These are phyloP conservation scores for Thozetella sp. DNA, from an alignment of 495 filamentous ascomycete species.

Conservation along the genomic window DNA sequence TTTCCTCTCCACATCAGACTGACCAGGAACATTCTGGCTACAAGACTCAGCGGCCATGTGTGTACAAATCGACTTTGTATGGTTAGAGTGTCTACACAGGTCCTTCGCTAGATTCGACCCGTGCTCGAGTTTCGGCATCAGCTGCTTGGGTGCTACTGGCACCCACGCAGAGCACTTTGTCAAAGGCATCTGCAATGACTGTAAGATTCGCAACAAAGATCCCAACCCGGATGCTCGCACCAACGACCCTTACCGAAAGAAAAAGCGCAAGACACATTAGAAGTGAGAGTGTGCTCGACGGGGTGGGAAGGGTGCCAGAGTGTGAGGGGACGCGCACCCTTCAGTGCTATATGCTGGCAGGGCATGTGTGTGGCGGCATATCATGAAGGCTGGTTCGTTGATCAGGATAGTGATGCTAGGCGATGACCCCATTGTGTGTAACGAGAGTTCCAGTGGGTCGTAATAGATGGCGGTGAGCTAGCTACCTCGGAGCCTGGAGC, in stretches of 20 bases:
- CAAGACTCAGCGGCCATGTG: conserved; percentile 14
- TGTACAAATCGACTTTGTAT: conserved; percentile 23
- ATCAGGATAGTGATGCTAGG: too few species aligned
- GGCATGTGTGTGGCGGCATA: too few species aligned
- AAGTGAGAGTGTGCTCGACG: too few species aligned
- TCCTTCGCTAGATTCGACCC: conserved; percentile 23
- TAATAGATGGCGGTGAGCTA: too few species aligned
- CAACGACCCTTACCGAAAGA: conserved; percentile 31
- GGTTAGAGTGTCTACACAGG: conserved; percentile 21
- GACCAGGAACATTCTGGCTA: background rate
- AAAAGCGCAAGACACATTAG: background rate
- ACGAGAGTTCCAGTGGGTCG: too few species aligned
- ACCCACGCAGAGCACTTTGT: conserved; percentile 13
- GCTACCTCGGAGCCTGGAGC: too few species aligned
- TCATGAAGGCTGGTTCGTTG: too few species aligned
- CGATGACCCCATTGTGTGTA: too few species aligned
- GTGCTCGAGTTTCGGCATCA: conserved; percentile 19
- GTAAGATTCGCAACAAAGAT: background rate
- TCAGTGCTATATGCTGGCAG: too few species aligned
- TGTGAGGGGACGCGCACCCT: too few species aligned
- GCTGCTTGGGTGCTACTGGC: conserved; percentile 19
- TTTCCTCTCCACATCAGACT: background rate
- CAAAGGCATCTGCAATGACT: conserved; percentile 16
- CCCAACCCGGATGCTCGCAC: conserved; percentile 24
- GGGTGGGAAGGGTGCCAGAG: background rate